Evolutionary conservation across 495 filamentous ascomycete species (phyloP).

Genomic region (Penicillium robsamsonii): DNA sequence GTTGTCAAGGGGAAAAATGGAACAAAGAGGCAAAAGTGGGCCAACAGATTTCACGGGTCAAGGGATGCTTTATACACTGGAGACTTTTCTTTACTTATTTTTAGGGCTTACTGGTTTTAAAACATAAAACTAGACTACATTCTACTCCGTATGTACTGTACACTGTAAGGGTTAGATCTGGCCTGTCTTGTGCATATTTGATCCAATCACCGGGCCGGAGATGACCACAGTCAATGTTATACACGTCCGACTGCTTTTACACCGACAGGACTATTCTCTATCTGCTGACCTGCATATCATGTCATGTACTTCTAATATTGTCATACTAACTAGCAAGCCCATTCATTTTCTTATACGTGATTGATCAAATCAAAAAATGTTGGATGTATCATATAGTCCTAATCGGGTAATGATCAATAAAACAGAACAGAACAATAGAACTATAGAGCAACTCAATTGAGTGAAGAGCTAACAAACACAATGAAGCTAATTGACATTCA

Average conservation of each 20-base stretch:
- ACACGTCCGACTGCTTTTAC: neutral
- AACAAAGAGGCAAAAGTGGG: slow-evolving; percentile 14
- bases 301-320: neutral
- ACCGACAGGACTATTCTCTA: neutral
- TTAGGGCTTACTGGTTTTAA: neutral
- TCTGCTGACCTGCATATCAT: neutral
- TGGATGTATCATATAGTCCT: neutral
- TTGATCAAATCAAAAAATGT: neutral
- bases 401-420: neutral
- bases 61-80: neutral
- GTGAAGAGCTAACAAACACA: neutral
- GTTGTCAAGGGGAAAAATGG: neutral
- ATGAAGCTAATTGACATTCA: neutral
- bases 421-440: neutral
- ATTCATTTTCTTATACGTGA: neutral
- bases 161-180: neutral
- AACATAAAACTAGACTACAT: neutral
- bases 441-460: neutral
- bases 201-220: slow-evolving; percentile 1
- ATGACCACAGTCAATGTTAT: slow-evolving; percentile 5
- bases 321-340: neutral
- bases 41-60: slow-evolving; percentile 3
- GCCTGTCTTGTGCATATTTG: neutral
- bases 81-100: neutral
- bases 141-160: neutral